Base-by-base conservation (phyloP, 2,329 filamentous ascomycete species). In the Teratosphaeriaceae sp. region DNA sequence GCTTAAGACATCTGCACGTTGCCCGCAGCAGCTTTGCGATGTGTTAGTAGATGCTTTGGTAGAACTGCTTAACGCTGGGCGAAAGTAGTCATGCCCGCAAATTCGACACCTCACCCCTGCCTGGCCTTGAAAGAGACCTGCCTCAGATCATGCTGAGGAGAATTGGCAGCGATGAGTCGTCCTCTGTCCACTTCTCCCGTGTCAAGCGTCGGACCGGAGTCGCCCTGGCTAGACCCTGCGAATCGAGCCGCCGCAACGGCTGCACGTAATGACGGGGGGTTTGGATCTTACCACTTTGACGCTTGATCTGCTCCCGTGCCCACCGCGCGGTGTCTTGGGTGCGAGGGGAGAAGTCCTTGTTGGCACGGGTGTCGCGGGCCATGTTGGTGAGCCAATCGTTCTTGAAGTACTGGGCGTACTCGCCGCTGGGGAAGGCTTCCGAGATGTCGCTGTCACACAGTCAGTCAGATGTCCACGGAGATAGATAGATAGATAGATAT, bases 281-380 rank as follows among this genome's bases (percentile, higher is more conserved):
- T 12, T 5, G 23, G 18, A 19, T 43, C 59, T 55, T 55, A 62
- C 61, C 61, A 45, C 57, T 49, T 68, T 98, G 92, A 58, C 88
- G 85, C 77, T 96, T 97, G 65, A 97, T 89, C 65, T 96, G 88
- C 69, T 97, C 92, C 48, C 90, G 84, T 50, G 92, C 89, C 92
- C 92, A 98, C 58, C 90, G 85, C 62, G 92, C 92, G 36, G 92
- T 97, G 53, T 96, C 88, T 53, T 92, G 83, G 3, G 92, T 98
- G 50, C 89, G 85, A 21, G 78, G 61, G 55, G 82, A 77, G 71
- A 86, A 96, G 36, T 97, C 89, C 55, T 86, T 83, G 73, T 92
- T 96, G 46, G 80, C 78, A 59, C 89, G 85, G 36, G 88, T 90
- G 65, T 97, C 89, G 69, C 90, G 89, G 60, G 96, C 89, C 74